Base-by-base conservation (phyloP, 768 basidiomycete genomes). In the Lenzites betulinus region DNA sequence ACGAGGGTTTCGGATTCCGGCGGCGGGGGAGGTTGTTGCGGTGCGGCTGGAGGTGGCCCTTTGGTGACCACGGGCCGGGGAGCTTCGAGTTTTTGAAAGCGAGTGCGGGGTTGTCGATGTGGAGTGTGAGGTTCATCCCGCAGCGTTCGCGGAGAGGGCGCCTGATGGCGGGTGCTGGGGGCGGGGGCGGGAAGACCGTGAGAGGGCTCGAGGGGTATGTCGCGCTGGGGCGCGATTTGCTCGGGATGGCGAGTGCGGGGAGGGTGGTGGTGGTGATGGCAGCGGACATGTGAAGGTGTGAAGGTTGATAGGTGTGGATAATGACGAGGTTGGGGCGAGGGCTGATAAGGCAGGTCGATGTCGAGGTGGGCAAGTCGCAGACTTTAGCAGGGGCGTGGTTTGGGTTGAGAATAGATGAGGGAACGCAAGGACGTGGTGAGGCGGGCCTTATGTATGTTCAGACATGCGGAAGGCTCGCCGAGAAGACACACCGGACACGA, bases 1-100 rank as follows among this genome's bases (percentile, higher is more conserved):
- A 58, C 59, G 59, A 60, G 35, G 60, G 54, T 38, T 60, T 62
- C 48, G 54, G 54, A 42, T 62, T 63, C 30, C 66, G 66, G 36
- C 63, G 46, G 46, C 66, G 64, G 30, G 64, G 69, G 16, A 67
- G 63, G 53, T 64, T 41, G 55, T 49, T 64, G 39, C 69, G 67
- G 57, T 70, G 69, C 9, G 69, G 69, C 46, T 70, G 67, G 52
- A 64, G 22, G 58, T 67, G 65, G 25, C 62, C 67, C 44, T 64
- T 65, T 8, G 65, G 62, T 26, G 60, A 61, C 63, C 66, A 62
- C 48, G 55, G 54, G 5, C 54, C 59, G 36, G 56, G 42, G 33
- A 41, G 28, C 54, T 50, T 48, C 30, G 48, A 25, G 7, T 49
- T 38, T 39, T 55, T 56, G 54, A 56, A 59, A 13, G 30, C 23